Evolutionary conservation across 371 early-diverging fungal species (phyloP).

Genomic region (Mortierella sp.): DNA sequence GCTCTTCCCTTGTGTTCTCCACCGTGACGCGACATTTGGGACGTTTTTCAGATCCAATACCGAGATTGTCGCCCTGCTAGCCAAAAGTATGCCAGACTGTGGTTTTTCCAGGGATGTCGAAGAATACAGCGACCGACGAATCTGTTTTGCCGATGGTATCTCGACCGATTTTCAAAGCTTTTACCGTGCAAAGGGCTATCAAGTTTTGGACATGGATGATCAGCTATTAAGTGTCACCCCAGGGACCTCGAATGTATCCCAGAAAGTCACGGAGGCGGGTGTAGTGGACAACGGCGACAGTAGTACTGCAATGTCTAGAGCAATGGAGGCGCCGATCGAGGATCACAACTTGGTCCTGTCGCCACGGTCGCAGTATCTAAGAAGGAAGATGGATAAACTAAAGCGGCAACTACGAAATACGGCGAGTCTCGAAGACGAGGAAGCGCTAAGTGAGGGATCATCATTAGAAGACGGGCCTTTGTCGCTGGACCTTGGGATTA

Average conservation of each 20-base stretch:
- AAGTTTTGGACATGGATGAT: conserved; percentile 35
- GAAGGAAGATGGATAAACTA: conserved; percentile 29
- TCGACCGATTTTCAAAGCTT: conserved; percentile 43
- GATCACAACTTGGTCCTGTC: conserved; percentile 13
- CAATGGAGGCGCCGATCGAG: not conserved
- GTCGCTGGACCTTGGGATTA: conserved; percentile 26
- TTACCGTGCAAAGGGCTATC: conserved; percentile 27
- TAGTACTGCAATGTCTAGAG: not conserved
- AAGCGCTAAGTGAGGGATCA: conserved; percentile 10
- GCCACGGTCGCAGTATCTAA: conserved; percentile 39
- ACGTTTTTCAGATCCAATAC: conserved; percentile 23
- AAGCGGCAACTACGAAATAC: conserved; percentile 33
- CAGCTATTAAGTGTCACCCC: not conserved
- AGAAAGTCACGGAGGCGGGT: not conserved
- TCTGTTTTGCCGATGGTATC: conserved; percentile 21
- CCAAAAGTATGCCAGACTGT: conserved; percentile 8
- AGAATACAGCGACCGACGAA: conserved; percentile 6
- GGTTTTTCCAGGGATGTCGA: conserved; percentile 2
- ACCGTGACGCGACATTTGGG: conserved; percentile 21
- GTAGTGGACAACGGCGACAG: not conserved
- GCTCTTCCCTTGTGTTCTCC: conserved; percentile 42
- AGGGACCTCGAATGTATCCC: not conserved
- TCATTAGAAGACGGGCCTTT: conserved; percentile 35
- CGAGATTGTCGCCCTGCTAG: conserved; percentile 18
- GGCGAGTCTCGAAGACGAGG: conserved; percentile 28